Base-by-base conservation (phyloP, 23 red algal genomes). In the Gracilaria gracilis region DNA sequence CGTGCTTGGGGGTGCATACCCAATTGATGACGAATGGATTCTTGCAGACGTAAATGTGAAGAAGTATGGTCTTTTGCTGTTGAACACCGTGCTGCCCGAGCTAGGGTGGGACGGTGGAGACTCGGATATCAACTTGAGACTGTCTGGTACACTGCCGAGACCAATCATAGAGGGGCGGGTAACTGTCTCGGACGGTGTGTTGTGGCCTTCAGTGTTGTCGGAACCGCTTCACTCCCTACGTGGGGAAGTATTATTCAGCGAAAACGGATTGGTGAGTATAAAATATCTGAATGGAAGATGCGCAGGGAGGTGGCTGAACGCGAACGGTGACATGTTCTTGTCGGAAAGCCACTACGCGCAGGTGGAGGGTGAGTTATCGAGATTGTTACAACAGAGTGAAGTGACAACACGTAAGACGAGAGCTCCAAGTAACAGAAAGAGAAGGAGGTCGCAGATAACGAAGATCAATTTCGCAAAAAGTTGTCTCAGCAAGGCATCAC, bases 1-100 rank as follows among this genome's bases (percentile, higher is more conserved):
- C 32, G 74, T 91, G 4, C 59, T 91, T 20, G 75, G 76, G 11
- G 74, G 75, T 20, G 50, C 74, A 21, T 73, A 66, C 23, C 75
- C 74, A 21, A 59, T 64, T n/a, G 87, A 82, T 38, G 91, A 85
- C 32, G 71, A 93, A 44, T 80, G 80, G 71, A 75, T 93, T 62
- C n/a, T 78, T n/a, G 69, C 80, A 66, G 82, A 93, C 31, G 72
- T 93, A 8, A 64, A 86, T 25, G 82, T 93, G 47, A 73, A 77
- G 51, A 93, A 93, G 57, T 79, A 85, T 59, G 91, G 91, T 1
- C 55, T 93, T 21, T n/a, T 93, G 51, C 34, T 93, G 70, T 57
- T 93, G 69, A 86, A 79, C 81, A 79, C 91, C 9, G 57, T 86
- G 9, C 23, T 86, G 13, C 79, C 91, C 35, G 80, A 93, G 24